Conservation (phyloP, 2,329 filamentous ascomycete species). For the Aspergillus sp. region DNA sequence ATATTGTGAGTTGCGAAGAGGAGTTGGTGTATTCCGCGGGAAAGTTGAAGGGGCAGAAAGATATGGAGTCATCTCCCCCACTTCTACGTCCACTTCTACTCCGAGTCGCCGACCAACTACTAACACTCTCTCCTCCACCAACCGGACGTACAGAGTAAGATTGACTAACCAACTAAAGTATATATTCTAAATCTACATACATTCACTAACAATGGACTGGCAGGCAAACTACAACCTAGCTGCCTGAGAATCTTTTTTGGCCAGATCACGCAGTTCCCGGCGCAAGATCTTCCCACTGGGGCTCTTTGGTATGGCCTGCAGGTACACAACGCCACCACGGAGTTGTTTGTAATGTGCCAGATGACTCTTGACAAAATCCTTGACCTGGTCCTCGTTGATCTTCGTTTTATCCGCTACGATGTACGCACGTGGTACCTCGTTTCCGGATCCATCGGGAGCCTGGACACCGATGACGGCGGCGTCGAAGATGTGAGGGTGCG, state of each 20-base stretch:
- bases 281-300: constrained; percentile 38
- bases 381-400: constrained; percentile 39
- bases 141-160: too few relatives aligned
- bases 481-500: constrained; percentile 40
- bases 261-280: constrained; percentile 44
- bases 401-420: constrained; percentile 34
- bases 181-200: background rate
- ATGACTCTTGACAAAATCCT: constrained; percentile 35
- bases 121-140: too few relatives aligned
- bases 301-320: constrained; percentile 34
- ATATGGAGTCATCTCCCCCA: background rate
- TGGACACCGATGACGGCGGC: constrained; percentile 43
- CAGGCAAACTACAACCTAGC: constrained; percentile 8
- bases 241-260: constrained; percentile 37
- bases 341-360: constrained; percentile 48
- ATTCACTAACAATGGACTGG: background rate
- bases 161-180: background rate
- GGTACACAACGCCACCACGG: constrained; percentile 44
- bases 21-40: constrained; percentile 18
- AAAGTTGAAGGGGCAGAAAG: constrained; percentile 13
- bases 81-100: background rate
- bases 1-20: constrained; percentile 10
- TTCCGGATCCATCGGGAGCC: constrained; percentile 15
- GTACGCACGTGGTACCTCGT: constrained; percentile 42
- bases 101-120: background rate